phyloP scores from a whole-genome alignment of 352 stramenopile species.

The Elongisporangium prolatum region DNA sequence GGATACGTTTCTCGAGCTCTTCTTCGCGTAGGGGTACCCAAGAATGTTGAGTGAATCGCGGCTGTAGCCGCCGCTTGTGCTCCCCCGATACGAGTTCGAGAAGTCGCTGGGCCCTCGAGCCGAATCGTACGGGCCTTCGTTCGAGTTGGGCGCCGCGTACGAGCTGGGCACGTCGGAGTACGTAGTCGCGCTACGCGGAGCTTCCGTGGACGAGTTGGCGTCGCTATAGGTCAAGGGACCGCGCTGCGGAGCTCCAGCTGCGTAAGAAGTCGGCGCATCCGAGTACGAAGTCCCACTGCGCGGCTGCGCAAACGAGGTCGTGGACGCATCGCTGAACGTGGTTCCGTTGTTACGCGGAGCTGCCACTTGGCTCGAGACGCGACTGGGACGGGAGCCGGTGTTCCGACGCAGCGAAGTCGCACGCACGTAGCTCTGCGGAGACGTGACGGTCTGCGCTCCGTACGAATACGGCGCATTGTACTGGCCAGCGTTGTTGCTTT shows the following conservation, averaged over 20 bases:
- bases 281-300: not conserved
- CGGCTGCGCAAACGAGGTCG: not conserved
- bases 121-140: not conserved
- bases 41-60: constrained; percentile 77
- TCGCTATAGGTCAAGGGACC: not conserved
- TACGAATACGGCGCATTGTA: constrained; percentile 32
- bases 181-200: not conserved
- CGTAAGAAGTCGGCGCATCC: not conserved
- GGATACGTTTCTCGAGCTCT: constrained; percentile 59
- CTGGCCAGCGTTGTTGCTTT: constrained; percentile 8
- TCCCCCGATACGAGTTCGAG: constrained; percentile 37
- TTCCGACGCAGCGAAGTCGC: constrained; percentile 64
- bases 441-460: constrained; percentile 41
- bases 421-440: constrained; percentile 69
- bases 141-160: not conserved
- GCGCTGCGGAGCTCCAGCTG: not conserved
- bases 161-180: not conserved
- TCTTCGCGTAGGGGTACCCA: constrained; percentile 79
- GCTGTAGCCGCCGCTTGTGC: constrained; percentile 50
- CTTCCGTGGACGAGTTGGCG: not conserved
- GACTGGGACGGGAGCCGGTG: constrained; percentile 7
- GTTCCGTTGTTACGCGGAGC: not conserved
- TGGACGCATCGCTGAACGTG: not conserved
- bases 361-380: not conserved
- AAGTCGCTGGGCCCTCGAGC: constrained; percentile 4